These are phyloP conservation scores for Pneumocystis carinii DNA, from an alignment of 1,139 yeast genomes.

Conservation along the genomic window DNA sequence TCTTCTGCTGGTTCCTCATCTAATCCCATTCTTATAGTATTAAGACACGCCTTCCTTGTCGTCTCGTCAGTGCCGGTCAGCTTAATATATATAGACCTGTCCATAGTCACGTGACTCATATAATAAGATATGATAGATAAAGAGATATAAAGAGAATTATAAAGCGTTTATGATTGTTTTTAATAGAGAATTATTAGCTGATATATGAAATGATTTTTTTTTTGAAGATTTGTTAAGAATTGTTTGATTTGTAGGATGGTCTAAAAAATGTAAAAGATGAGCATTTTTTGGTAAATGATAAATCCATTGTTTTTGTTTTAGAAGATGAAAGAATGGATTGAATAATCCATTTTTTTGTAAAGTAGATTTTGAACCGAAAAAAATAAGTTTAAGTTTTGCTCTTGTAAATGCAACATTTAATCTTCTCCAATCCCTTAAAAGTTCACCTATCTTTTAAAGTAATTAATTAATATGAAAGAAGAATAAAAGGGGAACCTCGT, in stretches of 20 bases:
- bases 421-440: slow-evolving; percentile 78
- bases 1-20: not conserved
- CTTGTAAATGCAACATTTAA: slow-evolving; percentile 89
- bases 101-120: not conserved
- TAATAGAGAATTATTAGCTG: not conserved
- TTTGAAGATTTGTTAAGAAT: not conserved
- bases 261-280: slow-evolving; percentile 6
- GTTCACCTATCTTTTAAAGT: slow-evolving; percentile 45
- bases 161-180: not conserved
- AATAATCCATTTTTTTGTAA: slow-evolving; percentile 42
- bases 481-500: slow-evolving; percentile 12
- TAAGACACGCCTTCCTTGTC: not conserved
- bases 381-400: slow-evolving; percentile 66
- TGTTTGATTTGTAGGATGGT: not conserved
- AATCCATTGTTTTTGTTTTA: slow-evolving; percentile 51
- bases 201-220: not conserved
- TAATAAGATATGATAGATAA: not conserved
- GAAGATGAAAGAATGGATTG: slow-evolving; percentile 44
- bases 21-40: not conserved
- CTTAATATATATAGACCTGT: no score
- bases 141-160: not conserved
- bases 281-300: slow-evolving; percentile 34
- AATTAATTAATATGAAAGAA: not conserved
- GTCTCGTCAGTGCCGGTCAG: not conserved
- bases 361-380: slow-evolving; percentile 64